Evolutionary conservation across 2,329 filamentous ascomycete genomes (phyloP), one percentile per base, ranked within the genome.

Genomic region (Massarina eburnea): DNA sequence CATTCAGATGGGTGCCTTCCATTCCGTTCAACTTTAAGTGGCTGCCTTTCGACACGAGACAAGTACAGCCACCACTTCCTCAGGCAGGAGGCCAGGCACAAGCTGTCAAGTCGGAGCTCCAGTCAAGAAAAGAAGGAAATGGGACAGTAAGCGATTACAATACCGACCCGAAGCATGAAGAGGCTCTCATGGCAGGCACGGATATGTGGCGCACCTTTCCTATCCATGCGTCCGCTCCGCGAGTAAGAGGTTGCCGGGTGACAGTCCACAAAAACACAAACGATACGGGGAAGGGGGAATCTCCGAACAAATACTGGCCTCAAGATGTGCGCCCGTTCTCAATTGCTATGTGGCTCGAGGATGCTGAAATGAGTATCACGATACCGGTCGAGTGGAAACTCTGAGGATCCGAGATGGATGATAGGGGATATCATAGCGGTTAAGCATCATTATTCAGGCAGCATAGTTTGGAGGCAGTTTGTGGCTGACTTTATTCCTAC

Each of bases 331-430:
- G 36, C 12, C 52, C 58, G 19, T 66, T 59, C 61, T 39, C 52
- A 7, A 39, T 67, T 6, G 62, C 62, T 3, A 55, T 43, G 15
- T 67, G 64, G 64, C 52, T 63, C 50, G 64, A 66, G 38, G 58
- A 64, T 22, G 55, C 55, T 4, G 48, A 57, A 27, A 51, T 65
- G 48, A 40, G 26, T 9, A 53, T 66, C 42, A 49, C 51, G 8
- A 41, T 49, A 32, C 57, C 58, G 17, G 12, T 54, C 36, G 58
- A 57, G 52, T 68, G 61, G 62, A 64, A 61, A 41, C 38, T 58
- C 22, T 65, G 12, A 30, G 27, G 6, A 4, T 8, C 12, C 7
- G n/a, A n/a, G n/a, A n/a, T n/a, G n/a, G n/a, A n/a, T n/a, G n/a
- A n/a, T n/a, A n/a, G n/a, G n/a, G n/a, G n/a, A n/a, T n/a, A n/a